Conservation (phyloP, 352 stramenopile species). For the Pythium apleroticum region DNA sequence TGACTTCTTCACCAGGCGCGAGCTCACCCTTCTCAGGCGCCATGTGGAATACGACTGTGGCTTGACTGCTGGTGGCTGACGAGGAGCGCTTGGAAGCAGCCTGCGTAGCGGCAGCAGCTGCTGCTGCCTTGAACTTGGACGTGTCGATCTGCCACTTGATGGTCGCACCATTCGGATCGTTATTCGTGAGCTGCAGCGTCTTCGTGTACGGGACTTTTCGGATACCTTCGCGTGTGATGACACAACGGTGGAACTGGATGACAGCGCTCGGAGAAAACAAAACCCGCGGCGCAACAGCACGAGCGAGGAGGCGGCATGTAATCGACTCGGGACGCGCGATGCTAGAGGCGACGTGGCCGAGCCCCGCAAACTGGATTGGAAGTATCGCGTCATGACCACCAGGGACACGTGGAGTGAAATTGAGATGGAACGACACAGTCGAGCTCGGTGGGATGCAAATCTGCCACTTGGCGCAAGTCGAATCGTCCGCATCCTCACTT, state of each 20-base stretch:
- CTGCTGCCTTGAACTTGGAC: constrained; percentile 31
- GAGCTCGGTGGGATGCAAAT: constrained; percentile 67
- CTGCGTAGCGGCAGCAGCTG: constrained; percentile 15
- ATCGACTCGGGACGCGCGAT: constrained; percentile 33
- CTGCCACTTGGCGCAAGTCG: constrained; percentile 58
- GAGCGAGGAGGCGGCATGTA: constrained; percentile 47
- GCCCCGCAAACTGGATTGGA: constrained; percentile 73
- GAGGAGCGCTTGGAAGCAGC: constrained; percentile 28
- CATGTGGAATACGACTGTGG: constrained; percentile 74
- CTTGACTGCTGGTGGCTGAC: constrained; percentile 33
- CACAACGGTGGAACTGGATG: constrained; percentile 83
- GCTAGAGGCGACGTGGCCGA: constrained; percentile 25
- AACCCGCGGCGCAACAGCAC: constrained; percentile 58
- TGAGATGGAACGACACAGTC: constrained; percentile 72
- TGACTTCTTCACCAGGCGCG: constrained; percentile 67
- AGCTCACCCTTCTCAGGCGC: constrained; percentile 80
- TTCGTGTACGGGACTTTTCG: constrained; percentile 88
- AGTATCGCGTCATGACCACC: constrained; percentile 58
- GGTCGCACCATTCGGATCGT: constrained; percentile 33
- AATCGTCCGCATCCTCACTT: constrained; percentile 15
- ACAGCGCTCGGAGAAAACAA: constrained; percentile 63
- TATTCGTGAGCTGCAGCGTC: constrained; percentile 76
- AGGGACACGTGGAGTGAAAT: constrained; percentile 57
- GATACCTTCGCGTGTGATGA: constrained; percentile 83
- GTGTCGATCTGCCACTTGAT: constrained; percentile 86